phyloP scores from a whole-genome alignment of 1,284 basidiomycete genomes.

The Pseudozyma sp. region DNA sequence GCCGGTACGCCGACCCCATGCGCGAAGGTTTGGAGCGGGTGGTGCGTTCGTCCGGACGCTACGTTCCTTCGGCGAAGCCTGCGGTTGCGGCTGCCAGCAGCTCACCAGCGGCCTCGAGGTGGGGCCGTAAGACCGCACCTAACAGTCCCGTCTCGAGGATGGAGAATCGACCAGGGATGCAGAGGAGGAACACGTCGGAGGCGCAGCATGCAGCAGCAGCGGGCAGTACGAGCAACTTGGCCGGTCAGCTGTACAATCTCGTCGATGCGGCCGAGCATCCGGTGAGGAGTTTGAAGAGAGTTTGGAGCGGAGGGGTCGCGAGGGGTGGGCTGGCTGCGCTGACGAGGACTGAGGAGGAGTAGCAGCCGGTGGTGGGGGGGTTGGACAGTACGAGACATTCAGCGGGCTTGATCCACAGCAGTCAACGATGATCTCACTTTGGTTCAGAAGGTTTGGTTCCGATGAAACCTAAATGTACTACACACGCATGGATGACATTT shows the following conservation, averaged over 20 bases:
- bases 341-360: conserved; percentile 47
- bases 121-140: conserved; percentile 47
- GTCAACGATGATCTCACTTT: no score
- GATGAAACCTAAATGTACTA: no score
- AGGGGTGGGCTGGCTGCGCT: conserved; percentile 51
- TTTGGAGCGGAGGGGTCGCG: conserved; percentile 51
- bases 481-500: no score
- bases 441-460: no score
- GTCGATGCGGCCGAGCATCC: conserved; percentile 58
- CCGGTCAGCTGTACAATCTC: conserved; percentile 41
- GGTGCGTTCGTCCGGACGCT: conserved; percentile 45
- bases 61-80: conserved; percentile 6
- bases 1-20: conserved; percentile 65
- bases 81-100: not conserved
- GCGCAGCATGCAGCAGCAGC: not conserved
- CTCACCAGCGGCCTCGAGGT: conserved; percentile 37
- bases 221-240: conserved; percentile 21
- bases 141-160: conserved; percentile 37
- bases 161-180: conserved; percentile 18
- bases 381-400: no score
- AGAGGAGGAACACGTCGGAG: conserved; percentile 31
- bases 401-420: no score
- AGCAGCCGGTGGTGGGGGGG: not conserved
- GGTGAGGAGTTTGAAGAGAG: conserved; percentile 51
- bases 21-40: conserved; percentile 57